phyloP scores from a whole-genome alignment of 2,329 filamentous ascomycete species.

The Fusarium sp. region DNA sequence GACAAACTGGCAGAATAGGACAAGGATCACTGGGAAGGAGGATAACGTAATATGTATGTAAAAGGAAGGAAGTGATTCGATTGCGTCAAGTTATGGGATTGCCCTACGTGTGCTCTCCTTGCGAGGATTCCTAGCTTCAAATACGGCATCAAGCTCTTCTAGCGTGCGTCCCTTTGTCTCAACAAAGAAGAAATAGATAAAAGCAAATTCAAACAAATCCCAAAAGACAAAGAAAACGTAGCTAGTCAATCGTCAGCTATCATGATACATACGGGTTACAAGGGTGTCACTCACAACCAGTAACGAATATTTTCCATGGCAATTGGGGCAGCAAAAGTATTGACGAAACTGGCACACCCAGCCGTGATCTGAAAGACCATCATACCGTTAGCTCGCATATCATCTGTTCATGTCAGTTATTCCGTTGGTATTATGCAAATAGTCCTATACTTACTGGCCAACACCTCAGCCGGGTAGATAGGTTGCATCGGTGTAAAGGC shows the following conservation, averaged over 20 bases:
- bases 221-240: constrained; percentile 27
- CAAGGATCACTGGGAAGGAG: too few species aligned
- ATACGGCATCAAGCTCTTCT: background rate
- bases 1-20: too few species aligned
- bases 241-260: too few species aligned
- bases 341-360: constrained; percentile 34
- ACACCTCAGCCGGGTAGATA: constrained; percentile 18
- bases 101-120: constrained; percentile 11
- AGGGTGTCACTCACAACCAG: constrained; percentile 8
- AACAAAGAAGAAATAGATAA: constrained; percentile 22
- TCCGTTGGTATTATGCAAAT: too few species aligned
- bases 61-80: too few species aligned
- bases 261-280: too few species aligned
- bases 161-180: constrained; percentile 9
- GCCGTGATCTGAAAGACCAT: constrained; percentile 32
- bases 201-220: constrained; percentile 12
- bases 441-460: too few species aligned
- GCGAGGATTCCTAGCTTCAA: constrained; percentile 3
- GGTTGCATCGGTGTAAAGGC: constrained; percentile 25
- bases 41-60: too few species aligned
- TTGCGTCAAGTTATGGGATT: too few species aligned
- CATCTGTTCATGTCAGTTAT: constrained; percentile 3
- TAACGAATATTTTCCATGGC: constrained; percentile 39
- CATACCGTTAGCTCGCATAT: constrained; percentile 44
- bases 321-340: constrained; percentile 38